Evolutionary conservation across 495 filamentous ascomycete genomes (phyloP).

Genomic region (Talaromyces liani): DNA sequence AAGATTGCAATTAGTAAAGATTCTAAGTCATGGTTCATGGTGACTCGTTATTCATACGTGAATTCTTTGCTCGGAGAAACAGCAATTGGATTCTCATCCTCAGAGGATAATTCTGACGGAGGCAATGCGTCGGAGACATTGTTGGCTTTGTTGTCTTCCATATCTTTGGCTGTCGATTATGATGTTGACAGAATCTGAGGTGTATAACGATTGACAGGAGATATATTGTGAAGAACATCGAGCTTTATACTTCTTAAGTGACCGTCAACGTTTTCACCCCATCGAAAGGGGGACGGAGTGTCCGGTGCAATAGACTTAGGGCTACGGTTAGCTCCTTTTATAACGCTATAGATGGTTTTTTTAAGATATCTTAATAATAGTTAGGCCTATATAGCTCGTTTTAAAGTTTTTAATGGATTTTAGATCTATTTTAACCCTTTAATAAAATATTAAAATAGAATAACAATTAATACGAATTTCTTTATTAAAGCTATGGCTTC

Average conservation of each 20-base stretch:
- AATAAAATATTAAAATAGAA: no score
- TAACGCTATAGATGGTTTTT: no score
- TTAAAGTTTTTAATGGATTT: no score
- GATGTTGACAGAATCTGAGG: not conserved
- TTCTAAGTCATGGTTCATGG: not conserved
- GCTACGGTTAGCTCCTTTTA: no score
- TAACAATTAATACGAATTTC: no score
- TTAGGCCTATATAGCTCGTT: no score
- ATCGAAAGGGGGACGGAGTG: not conserved
- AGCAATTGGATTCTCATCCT: not conserved
- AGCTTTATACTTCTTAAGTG: not conserved
- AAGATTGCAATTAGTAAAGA: not conserved
- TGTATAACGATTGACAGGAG: not conserved
- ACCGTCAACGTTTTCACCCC: not conserved
- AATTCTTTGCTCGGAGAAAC: not conserved
- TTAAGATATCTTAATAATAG: no score
- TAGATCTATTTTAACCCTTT: no score
- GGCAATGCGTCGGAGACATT: not conserved
- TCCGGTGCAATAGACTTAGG: not conserved
- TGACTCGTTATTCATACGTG: not conserved
- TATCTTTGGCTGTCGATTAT: not conserved
- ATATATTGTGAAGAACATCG: not conserved
- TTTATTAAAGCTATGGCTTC: no score
- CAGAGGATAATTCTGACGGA: not conserved
- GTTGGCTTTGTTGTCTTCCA: not conserved